These are phyloP conservation scores for Pseudocercospora cruenta DNA, from an alignment of 2,329 filamentous ascomycete genomes.

Conservation along the genomic window DNA sequence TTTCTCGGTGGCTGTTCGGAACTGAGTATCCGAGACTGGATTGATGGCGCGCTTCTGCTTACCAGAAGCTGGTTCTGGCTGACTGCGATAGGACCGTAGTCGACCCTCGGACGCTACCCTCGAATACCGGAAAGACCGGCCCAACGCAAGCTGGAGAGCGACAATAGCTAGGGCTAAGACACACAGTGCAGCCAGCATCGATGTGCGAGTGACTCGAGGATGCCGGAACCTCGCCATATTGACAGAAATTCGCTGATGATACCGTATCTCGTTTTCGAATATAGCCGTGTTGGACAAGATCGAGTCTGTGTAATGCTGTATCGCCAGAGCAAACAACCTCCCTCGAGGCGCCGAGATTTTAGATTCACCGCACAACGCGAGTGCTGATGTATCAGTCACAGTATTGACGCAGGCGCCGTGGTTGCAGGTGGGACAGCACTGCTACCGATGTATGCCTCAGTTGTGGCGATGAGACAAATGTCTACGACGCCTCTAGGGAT, in stretches of 20 bases:
- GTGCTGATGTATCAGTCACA: neutral
- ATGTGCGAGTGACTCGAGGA: neutral
- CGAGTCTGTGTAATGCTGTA: neutral
- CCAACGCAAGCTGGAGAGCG: neutral
- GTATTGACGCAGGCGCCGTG: neutral
- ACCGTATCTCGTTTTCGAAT: neutral
- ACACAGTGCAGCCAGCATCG: neutral
- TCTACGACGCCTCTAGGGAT: neutral
- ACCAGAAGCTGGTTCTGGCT: neutral
- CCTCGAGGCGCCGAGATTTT: neutral
- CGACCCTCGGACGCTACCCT: neutral
- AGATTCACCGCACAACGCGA: neutral
- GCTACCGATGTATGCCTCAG: neutral
- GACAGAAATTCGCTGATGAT: neutral
- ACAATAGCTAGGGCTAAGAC: neutral
- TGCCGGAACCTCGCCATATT: neutral
- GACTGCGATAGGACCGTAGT: neutral
- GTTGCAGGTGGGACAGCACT: neutral
- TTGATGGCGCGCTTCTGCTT: neutral
- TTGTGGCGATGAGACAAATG: neutral
- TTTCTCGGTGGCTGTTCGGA: neutral
- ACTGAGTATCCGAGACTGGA: neutral
- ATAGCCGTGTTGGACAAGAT: neutral
- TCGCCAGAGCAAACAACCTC: neutral
- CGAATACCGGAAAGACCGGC: neutral